These are phyloP conservation scores for Stagonosporopsis rhizophila DNA, from an alignment of 2,329 filamentous ascomycete species.

Conservation along the genomic window DNA sequence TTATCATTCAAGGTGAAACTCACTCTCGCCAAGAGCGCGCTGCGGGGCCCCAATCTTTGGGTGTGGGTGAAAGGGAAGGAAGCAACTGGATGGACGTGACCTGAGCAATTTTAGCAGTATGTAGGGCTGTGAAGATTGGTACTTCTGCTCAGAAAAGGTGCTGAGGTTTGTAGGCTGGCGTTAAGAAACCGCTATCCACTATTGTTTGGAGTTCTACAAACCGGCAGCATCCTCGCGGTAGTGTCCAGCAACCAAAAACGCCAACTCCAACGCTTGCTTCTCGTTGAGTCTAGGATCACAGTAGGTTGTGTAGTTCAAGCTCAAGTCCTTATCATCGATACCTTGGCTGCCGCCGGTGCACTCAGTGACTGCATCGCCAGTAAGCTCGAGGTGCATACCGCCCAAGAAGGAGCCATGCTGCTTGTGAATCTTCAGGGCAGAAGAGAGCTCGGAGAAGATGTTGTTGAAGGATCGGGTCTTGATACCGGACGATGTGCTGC, in stretches of 20 bases:
- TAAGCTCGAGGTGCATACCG: conserved; percentile 93
- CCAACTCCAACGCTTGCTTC: conserved; percentile 94
- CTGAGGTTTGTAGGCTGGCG: too few relatives aligned
- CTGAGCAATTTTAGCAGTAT: too few relatives aligned
- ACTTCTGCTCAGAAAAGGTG: too few relatives aligned
- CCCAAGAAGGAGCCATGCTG: conserved; percentile 85
- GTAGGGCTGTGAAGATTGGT: too few relatives aligned
- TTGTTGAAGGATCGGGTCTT: conserved; percentile 93
- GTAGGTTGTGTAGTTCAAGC: conserved; percentile 91
- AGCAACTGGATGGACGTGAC: too few relatives aligned
- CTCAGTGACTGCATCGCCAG: conserved; percentile 94
- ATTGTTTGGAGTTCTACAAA: not conserved
- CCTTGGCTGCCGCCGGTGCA: conserved; percentile 90
- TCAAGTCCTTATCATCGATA: conserved; percentile 85
- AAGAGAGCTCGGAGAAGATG: conserved; percentile 85
- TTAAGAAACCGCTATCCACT: too few relatives aligned
- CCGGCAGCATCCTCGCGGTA: conserved; percentile 60
- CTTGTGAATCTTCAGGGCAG: conserved; percentile 84
- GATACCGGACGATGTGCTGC: conserved; percentile 74
- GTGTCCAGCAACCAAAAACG: conserved; percentile 89
- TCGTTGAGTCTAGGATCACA: conserved; percentile 96
- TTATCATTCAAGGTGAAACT: not conserved
- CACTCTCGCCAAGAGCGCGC: not conserved
- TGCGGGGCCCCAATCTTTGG: not conserved
- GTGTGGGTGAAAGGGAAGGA: not conserved